These are phyloP conservation scores for Oenanthe javanica DNA, from an alignment of 140 eudicot species.

Conservation along the genomic window DNA sequence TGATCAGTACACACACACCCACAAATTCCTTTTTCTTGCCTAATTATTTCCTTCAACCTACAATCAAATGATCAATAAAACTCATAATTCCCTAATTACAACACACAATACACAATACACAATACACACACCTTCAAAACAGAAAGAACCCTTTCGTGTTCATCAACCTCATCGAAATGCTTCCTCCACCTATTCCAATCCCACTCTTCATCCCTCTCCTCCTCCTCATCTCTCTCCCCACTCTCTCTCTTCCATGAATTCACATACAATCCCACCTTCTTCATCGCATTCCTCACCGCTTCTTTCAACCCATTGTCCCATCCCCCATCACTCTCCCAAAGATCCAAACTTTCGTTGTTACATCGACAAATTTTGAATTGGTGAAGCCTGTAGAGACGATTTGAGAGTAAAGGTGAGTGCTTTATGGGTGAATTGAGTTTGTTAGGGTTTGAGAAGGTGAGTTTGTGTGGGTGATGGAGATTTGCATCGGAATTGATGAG, in stretches of 20 bases:
- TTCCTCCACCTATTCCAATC: constrained; percentile 89
- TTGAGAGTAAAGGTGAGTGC: constrained; percentile 25
- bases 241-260: constrained; percentile 27
- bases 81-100: not conserved
- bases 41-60: not conserved
- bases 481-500: constrained; percentile 21
- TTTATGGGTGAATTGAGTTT: constrained; percentile 21
- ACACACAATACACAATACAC: not conserved
- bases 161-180: constrained; percentile 73
- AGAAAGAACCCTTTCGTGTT: constrained; percentile 59
- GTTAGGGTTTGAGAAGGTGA: constrained; percentile 28
- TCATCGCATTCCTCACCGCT: constrained; percentile 34
- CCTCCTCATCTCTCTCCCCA: constrained; percentile 13
- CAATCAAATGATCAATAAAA: no score
- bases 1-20: not conserved
- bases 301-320: constrained; percentile 54
- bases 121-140: constrained; percentile 43
- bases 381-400: constrained; percentile 21
- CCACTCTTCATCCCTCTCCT: constrained; percentile 37
- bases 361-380: constrained; percentile 32
- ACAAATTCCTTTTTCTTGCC: not conserved
- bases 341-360: constrained; percentile 17
- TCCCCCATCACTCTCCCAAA: constrained; percentile 17
- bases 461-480: constrained; percentile 22
- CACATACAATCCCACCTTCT: constrained; percentile 42